Conservation (phyloP, 1,284 basidiomycete genomes). For the Apiotrichum laibachii region DNA sequence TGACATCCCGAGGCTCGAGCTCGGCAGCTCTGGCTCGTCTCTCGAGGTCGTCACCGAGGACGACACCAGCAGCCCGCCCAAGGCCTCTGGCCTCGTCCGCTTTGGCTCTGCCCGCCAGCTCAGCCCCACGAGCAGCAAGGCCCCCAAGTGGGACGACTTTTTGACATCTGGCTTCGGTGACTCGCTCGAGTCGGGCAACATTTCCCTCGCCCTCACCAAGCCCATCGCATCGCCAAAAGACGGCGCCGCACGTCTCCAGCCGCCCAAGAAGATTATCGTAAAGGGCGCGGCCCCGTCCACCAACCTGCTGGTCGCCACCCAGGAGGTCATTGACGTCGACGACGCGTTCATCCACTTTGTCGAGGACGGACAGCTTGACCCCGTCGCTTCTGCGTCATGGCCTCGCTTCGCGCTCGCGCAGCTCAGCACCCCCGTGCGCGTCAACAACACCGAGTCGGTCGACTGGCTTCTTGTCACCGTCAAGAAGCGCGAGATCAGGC, state of each 20-base stretch:
- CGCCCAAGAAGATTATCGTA: constrained; percentile 12
- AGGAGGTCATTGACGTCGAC: constrained; percentile 36
- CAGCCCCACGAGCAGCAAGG: not conserved
- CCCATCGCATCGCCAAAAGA: constrained; percentile 1
- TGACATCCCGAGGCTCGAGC: constrained; percentile 11
- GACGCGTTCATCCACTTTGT: constrained; percentile 42
- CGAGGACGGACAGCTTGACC: constrained; percentile 38
- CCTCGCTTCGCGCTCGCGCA: constrained; percentile 37
- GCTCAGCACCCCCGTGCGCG: constrained; percentile 17
- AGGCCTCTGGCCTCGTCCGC: constrained; percentile 3
- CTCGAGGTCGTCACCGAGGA: not conserved
- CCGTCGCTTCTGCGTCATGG: constrained; percentile 25
- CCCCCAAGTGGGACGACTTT: constrained; percentile 27
- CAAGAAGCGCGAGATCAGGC: constrained; percentile 18
- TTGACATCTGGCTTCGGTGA: constrained; percentile 25
- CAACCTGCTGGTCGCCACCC: constrained; percentile 13
- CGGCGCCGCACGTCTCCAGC: not conserved
- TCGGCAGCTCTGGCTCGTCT: not conserved
- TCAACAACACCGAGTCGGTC: constrained; percentile 11
- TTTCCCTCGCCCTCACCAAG: constrained; percentile 14
- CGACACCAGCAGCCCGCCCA: not conserved
- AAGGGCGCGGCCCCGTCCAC: constrained; percentile 1
- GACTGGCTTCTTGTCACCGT: constrained; percentile 40
- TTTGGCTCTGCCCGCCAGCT: constrained; percentile 12
- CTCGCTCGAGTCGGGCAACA: constrained; percentile 10